Conservation (phyloP, 441 rosid genomes). For the Adansonia gregorii region DNA sequence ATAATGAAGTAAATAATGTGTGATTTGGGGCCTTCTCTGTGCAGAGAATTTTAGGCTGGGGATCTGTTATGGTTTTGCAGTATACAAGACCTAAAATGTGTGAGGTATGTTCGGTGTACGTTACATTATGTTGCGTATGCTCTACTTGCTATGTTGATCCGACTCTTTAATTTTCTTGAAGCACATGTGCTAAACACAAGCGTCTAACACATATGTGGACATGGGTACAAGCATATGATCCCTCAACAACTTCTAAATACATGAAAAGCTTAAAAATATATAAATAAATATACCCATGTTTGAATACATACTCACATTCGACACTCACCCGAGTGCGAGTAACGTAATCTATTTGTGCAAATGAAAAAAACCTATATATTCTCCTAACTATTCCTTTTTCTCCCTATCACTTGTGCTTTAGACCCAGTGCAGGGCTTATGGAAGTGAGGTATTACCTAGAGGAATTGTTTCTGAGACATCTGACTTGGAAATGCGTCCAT, state of each 20-base stretch:
- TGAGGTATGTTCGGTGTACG: constrained; percentile 48
- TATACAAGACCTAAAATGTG: constrained; percentile 43
- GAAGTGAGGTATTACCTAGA: constrained; percentile 63
- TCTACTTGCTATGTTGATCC: no score
- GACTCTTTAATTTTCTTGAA: no score
- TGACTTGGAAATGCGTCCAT: constrained; percentile 70
- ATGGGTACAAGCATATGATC: no score
- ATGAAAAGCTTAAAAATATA: no score
- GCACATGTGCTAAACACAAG: not conserved
- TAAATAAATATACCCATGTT: no score
- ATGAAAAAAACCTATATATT: not conserved
- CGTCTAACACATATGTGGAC: no score
- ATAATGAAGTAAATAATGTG: not conserved
- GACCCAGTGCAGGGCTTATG: constrained; percentile 47
- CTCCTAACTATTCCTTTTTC: constrained; percentile 20
- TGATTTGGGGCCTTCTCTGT: constrained; percentile 17
- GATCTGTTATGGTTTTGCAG: constrained; percentile 36
- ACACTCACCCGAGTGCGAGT: no score
- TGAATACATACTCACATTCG: no score
- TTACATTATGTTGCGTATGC: not conserved
- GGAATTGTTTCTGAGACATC: constrained; percentile 72
- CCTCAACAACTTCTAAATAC: no score
- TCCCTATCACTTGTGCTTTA: constrained; percentile 29
- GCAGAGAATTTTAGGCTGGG: constrained; percentile 58
- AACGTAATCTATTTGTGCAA: not conserved